A percentile compares a stretch with the other conserved stretches of the same genome.
Evolutionary conservation across 768 basidiomycete genomes (phyloP).

Genomic region (Boletus sp.): DNA sequence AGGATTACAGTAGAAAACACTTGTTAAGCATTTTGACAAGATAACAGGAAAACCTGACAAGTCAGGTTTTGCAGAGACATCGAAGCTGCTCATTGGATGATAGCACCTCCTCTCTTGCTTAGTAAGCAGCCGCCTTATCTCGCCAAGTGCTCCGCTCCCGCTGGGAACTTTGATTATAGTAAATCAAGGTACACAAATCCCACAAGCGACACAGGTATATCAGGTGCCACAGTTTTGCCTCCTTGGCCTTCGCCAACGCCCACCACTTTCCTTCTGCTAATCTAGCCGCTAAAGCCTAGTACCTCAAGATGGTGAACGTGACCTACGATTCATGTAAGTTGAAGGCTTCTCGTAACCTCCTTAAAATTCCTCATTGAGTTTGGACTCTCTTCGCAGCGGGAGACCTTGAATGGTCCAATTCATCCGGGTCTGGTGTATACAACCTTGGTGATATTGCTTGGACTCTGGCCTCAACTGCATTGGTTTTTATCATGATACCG

Average conservation of each 20-base stretch:
- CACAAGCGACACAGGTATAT: slow-evolving; percentile 25
- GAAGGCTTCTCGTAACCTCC: not conserved
- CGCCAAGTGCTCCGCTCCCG: slow-evolving; percentile 3
- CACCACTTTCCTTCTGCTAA: not conserved
- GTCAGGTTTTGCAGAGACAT: not conserved
- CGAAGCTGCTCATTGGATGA: slow-evolving; percentile 19
- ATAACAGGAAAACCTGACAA: slow-evolving; percentile 6
- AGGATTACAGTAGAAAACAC: not conserved
- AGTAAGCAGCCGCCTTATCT: slow-evolving; percentile 23
- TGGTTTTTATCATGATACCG: slow-evolving; percentile 85
- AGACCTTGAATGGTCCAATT: slow-evolving; percentile 34
- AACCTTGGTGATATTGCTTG: slow-evolving; percentile 69
- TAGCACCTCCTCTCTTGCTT: slow-evolving; percentile 17
- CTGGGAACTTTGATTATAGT: slow-evolving; percentile 2
- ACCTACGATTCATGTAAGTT: slow-evolving; percentile 42
- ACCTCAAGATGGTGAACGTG: slow-evolving; percentile 40
- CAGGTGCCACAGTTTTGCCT: not conserved
- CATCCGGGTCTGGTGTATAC: slow-evolving; percentile 36
- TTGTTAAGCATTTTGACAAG: slow-evolving; percentile 10
- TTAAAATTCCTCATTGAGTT: not conserved
- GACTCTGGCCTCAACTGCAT: slow-evolving; percentile 70
- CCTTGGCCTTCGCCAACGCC: not conserved
- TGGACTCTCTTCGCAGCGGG: slow-evolving; percentile 31
- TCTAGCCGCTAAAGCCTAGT: not conserved
- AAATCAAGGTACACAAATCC: slow-evolving; percentile 13